Evolutionary conservation across 345 rosid species (phyloP).

Genomic region (Xanthoceras sorbifolium): DNA sequence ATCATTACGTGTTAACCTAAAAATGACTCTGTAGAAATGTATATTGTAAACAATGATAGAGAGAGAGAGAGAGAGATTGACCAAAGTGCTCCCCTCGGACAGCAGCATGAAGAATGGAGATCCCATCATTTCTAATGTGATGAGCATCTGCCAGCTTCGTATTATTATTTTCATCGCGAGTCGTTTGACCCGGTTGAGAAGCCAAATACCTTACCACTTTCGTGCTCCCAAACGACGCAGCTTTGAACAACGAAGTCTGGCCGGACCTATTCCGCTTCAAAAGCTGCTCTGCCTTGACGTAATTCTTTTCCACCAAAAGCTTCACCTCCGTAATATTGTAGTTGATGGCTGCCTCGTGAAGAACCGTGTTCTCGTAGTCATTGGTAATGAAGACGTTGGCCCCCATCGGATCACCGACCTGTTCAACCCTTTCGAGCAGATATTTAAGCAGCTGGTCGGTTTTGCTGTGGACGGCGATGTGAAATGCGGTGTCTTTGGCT

Average conservation of each 20-base stretch:
- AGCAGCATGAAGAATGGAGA: constrained; percentile 29
- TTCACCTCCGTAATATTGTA: not conserved
- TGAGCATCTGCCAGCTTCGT: not conserved
- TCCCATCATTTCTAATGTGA: not conserved
- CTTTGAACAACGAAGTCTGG: not conserved
- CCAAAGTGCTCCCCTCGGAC: constrained; percentile 31
- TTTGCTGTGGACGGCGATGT: not conserved
- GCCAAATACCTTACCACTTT: not conserved
- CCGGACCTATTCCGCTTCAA: not conserved
- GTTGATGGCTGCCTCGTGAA: constrained; percentile 19
- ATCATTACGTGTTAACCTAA: no score
- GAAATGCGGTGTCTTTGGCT: not conserved
- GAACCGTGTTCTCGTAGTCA: constrained; percentile 12
- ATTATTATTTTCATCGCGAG: not conserved
- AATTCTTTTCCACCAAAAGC: not conserved
- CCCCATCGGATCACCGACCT: no score
- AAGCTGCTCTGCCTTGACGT: not conserved
- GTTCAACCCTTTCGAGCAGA: not conserved
- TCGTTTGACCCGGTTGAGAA: not conserved
- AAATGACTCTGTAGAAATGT: no score
- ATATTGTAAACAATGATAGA: no score
- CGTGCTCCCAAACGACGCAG: not conserved
- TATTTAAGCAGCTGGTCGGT: not conserved
- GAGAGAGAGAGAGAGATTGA: not conserved
- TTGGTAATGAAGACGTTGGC: not conserved